These are phyloP conservation scores for Neonectria hederae DNA, from an alignment of 2,329 filamentous ascomycete species.

Conservation along the genomic window DNA sequence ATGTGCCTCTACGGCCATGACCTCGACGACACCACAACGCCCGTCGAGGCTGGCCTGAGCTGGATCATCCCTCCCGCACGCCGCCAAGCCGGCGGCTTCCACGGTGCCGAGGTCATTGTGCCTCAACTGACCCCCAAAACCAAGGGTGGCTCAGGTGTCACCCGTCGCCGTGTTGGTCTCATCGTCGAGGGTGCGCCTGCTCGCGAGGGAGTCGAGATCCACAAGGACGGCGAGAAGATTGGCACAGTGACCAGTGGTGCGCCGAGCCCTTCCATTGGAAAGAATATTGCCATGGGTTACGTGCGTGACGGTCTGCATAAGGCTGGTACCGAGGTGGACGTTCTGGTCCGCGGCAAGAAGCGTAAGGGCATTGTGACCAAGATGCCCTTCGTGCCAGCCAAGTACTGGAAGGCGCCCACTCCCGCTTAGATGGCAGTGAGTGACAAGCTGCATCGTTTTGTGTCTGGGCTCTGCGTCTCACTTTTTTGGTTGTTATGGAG, in stretches of 20 bases:
- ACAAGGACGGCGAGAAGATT: slow-evolving; percentile 72
- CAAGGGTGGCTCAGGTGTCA: slow-evolving; percentile 76
- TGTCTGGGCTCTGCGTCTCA: neutral
- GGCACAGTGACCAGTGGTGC: slow-evolving; percentile 89
- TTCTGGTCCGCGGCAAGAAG: slow-evolving; percentile 79
- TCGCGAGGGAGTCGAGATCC: slow-evolving; percentile 85
- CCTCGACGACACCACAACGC: slow-evolving; percentile 78
- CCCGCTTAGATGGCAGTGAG: neutral
- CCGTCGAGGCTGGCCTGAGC: slow-evolving; percentile 64
- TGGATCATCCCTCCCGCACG: slow-evolving; percentile 91
- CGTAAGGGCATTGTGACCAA: slow-evolving; percentile 80
- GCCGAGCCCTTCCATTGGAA: slow-evolving; percentile 84
- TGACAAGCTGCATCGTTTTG: neutral
- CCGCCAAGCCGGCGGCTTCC: slow-evolving; percentile 75
- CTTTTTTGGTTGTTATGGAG: slow-evolving; percentile 6
- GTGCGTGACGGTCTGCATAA: slow-evolving; percentile 84
- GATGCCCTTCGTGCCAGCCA: slow-evolving; percentile 87
- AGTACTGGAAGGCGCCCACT: slow-evolving; percentile 66
- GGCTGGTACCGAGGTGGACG: slow-evolving; percentile 80
- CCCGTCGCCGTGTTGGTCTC: slow-evolving; percentile 80
- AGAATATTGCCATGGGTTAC: slow-evolving; percentile 97
- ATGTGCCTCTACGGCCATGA: slow-evolving; percentile 99
- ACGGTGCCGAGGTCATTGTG: slow-evolving; percentile 82
- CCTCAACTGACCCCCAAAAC: slow-evolving; percentile 77
- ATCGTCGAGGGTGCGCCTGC: slow-evolving; percentile 87